phyloP scores from a whole-genome alignment of 345 rosid species.

The Durio zibethinus region DNA sequence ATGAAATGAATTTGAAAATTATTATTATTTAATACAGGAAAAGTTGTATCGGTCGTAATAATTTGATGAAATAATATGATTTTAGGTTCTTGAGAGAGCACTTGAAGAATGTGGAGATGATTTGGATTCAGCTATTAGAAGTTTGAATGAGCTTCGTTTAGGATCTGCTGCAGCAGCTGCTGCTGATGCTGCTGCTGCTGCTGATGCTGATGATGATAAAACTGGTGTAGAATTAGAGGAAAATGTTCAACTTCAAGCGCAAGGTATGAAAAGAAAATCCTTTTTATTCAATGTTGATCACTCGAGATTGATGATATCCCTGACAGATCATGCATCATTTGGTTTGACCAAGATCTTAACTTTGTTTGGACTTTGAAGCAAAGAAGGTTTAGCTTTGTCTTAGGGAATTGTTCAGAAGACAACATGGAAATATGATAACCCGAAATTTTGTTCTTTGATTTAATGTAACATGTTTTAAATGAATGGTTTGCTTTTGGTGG shows the following conservation, averaged over 20 bases:
- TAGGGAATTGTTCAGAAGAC: not conserved
- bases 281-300: not conserved
- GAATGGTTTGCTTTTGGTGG: too few species aligned
- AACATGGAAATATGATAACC: not conserved
- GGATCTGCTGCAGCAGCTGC: conserved; percentile 51
- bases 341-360: not conserved
- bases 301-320: not conserved
- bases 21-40: not conserved
- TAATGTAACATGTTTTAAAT: too few species aligned
- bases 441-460: too few species aligned
- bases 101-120: conserved; percentile 86
- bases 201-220: conserved; percentile 20
- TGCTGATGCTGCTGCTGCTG: conserved; percentile 13
- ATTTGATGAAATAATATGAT: not conserved
- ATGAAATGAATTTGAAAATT: not conserved
- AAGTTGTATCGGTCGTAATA: not conserved
- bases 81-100: conserved; percentile 66
- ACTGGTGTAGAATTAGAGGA: conserved; percentile 29
- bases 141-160: conserved; percentile 77
- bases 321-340: not conserved
- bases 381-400: not conserved
- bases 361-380: not conserved
- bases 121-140: conserved; percentile 78
- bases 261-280: conserved; percentile 37
- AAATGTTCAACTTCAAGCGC: conserved; percentile 35